Percentiles rank a stretch among this genome's conserved stretches.
phyloP scores from a whole-genome alignment of 1,139 yeast genomes.

The Hyphopichia burtonii region DNA sequence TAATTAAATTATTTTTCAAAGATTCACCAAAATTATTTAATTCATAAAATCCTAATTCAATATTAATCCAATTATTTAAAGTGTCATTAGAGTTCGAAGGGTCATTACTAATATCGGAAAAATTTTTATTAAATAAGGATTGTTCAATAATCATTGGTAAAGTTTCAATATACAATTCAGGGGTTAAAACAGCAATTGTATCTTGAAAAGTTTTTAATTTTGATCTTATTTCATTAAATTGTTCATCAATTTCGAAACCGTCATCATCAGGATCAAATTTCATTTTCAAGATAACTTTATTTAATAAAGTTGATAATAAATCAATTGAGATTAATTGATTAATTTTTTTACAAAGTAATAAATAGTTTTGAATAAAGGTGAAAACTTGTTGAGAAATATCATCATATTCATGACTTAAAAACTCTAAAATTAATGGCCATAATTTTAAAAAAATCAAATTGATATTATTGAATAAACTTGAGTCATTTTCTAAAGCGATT shows the following conservation, averaged over 20 bases:
- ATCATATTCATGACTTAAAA: constrained; percentile 79
- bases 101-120: background rate
- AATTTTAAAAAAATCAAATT: constrained; percentile 37
- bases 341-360: constrained; percentile 67
- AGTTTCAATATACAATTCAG: constrained; percentile 69
- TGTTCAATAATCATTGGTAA: constrained; percentile 66
- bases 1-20: constrained; percentile 69
- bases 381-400: constrained; percentile 84
- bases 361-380: constrained; percentile 73
- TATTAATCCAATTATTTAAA: constrained; percentile 60
- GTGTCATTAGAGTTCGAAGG: background rate
- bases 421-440: constrained; percentile 72
- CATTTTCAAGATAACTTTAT: constrained; percentile 73
- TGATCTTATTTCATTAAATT: constrained; percentile 74
- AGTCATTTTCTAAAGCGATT: constrained; percentile 55
- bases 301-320: constrained; percentile 61
- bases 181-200: constrained; percentile 72
- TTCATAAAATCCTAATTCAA: constrained; percentile 86
- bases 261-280: constrained; percentile 76
- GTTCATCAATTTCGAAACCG: constrained; percentile 64
- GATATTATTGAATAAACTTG: constrained; percentile 44
- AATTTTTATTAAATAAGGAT: constrained; percentile 39
- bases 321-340: constrained; percentile 35
- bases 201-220: constrained; percentile 82
- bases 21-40: constrained; percentile 78